Conservation (phyloP, 371 early-diverging fungal genomes). For the Mucor velutinosus region DNA sequence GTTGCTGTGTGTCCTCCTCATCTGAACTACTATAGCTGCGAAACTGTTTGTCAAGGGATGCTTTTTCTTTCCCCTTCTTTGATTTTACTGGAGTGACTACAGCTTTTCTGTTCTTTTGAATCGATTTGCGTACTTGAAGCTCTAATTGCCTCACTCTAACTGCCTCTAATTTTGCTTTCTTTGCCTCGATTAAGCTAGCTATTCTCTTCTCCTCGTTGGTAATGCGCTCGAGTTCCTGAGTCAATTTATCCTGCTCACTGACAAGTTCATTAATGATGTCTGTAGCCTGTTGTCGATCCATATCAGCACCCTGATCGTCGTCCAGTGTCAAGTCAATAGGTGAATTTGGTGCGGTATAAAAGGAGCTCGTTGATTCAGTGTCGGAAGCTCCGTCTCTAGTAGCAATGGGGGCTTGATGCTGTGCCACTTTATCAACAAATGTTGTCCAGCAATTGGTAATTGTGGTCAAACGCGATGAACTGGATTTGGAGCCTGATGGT, state of each 20-base stretch:
- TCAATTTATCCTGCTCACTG: background rate
- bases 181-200: background rate
- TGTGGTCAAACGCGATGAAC: background rate
- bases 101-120: background rate
- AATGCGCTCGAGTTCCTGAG: background rate
- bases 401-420: background rate
- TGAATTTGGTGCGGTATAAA: conserved; percentile 2
- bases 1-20: background rate
- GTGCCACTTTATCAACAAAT: background rate
- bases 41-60: background rate
- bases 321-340: background rate
- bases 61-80: background rate
- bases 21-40: background rate
- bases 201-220: background rate
- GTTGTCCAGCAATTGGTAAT: background rate
- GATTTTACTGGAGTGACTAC: background rate
- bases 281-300: background rate
- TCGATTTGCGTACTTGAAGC: background rate
- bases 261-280: background rate
- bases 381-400: background rate
- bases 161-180: background rate
- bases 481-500: background rate
- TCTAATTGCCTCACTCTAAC: background rate
- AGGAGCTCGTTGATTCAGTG: background rate
- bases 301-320: background rate